Evolutionary conservation across 75 land plant genomes (phyloP).

Genomic region (Selaginella tamariscina): DNA sequence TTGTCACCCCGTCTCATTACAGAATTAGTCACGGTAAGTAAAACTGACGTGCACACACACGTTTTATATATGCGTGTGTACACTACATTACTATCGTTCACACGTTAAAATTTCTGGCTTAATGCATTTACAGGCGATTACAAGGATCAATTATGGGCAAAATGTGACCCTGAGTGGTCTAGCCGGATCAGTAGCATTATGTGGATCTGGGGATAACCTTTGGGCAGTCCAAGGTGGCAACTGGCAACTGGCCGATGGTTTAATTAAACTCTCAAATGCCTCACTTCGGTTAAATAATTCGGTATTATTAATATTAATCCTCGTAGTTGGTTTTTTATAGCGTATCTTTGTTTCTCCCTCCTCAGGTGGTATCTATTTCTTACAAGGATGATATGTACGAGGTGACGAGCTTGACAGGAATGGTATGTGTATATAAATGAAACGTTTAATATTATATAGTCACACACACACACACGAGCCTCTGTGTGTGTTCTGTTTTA

Average conservation of each 20-base stretch:
- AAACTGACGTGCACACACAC: too few species aligned
- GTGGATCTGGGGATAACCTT: conserved; percentile 76
- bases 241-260: conserved; percentile 85
- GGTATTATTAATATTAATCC: neutral
- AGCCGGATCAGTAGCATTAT: conserved; percentile 89
- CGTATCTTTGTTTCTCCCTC: too few species aligned
- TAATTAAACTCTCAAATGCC: conserved; percentile 56
- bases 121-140: conserved; percentile 51
- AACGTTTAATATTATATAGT: too few species aligned
- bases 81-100: neutral
- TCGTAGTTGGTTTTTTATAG: too few species aligned
- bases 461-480: too few species aligned
- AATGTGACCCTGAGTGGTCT: conserved; percentile 77
- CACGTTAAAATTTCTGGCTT: neutral
- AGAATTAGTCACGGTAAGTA: conserved; percentile 85
- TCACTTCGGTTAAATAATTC: conserved; percentile 40
- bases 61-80: too few species aligned
- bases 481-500: too few species aligned
- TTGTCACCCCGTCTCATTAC: conserved; percentile 49
- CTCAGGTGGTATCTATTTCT: conserved; percentile 48
- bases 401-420: conserved; percentile 36
- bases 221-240: conserved; percentile 94
- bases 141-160: conserved; percentile 95
- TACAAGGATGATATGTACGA: conserved; percentile 38
- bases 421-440: too few species aligned